phyloP scores from a whole-genome alignment of 1,139 yeast genomes.

The Magnusiomyces sp. region DNA sequence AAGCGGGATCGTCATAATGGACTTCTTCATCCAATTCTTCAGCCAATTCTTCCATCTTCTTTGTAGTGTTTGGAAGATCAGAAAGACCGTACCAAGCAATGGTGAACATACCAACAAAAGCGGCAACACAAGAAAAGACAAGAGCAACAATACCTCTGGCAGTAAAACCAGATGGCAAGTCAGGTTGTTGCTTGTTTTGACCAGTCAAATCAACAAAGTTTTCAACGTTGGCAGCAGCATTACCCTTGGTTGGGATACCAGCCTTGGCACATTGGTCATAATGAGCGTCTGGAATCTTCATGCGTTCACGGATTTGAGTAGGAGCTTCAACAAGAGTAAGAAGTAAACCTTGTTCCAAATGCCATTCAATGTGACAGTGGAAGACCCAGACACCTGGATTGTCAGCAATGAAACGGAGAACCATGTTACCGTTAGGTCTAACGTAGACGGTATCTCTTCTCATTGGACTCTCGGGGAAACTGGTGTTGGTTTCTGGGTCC shows the following conservation, averaged over 20 bases:
- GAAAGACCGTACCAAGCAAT: conserved; percentile 77
- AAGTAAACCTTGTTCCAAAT: conserved; percentile 79
- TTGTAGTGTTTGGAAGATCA: too few species aligned
- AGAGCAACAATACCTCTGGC: conserved; percentile 84
- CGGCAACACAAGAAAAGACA: conserved; percentile 69
- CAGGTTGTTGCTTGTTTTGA: conserved; percentile 53
- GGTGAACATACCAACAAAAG: conserved; percentile 66
- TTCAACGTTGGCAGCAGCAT: conserved; percentile 73
- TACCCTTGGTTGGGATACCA: conserved; percentile 50
- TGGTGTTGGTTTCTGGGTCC: conserved; percentile 42
- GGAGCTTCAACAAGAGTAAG: conserved; percentile 73
- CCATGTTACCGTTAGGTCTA: conserved; percentile 58
- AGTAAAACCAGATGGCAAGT: conserved; percentile 82
- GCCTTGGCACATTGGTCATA: conserved; percentile 48
- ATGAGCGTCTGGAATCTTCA: conserved; percentile 49
- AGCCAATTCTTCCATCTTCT: too few species aligned
- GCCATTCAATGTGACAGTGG: conserved; percentile 97
- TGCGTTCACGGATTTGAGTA: conserved; percentile 41
- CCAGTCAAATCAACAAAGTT: conserved; percentile 63
- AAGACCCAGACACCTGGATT: conserved; percentile 91
- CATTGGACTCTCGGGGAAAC: conserved; percentile 57
- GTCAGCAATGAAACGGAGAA: conserved; percentile 59
- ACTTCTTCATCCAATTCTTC: too few species aligned
- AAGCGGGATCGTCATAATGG: too few species aligned
- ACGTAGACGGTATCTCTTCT: conserved; percentile 60